Conservation (phyloP, 83 land plant species). For the Larix sibirica region DNA sequence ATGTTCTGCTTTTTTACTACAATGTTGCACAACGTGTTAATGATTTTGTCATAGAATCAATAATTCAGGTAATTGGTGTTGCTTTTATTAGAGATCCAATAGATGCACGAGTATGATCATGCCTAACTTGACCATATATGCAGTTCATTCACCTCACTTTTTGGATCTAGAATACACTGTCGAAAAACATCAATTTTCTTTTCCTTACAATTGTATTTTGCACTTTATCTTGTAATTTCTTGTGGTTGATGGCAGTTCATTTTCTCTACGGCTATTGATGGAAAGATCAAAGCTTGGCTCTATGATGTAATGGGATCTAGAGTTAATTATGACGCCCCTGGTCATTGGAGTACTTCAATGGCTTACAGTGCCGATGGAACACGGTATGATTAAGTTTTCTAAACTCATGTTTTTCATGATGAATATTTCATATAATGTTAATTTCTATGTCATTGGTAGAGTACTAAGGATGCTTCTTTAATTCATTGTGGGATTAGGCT, state of each 20-base stretch:
- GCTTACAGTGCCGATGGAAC: conserved; percentile 94
- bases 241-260: conserved; percentile 57
- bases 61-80: too few relatives aligned
- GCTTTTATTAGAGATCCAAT: conserved; percentile 46
- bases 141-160: too few relatives aligned
- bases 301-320: conserved; percentile 83
- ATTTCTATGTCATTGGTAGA: neutral
- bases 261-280: conserved; percentile 90
- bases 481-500: conserved; percentile 48
- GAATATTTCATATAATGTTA: neutral
- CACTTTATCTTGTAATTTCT: neutral
- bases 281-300: conserved; percentile 93
- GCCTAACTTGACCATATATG: too few relatives aligned
- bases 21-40: too few relatives aligned
- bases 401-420: neutral
- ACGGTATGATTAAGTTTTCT: conserved; percentile 34
- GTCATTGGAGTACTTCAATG: conserved; percentile 89
- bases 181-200: too few relatives aligned
- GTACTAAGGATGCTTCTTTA: neutral
- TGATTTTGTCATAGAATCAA: too few relatives aligned
- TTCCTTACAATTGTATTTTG: too few relatives aligned
- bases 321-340: conserved; percentile 95
- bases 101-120: too few relatives aligned
- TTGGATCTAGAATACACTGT: too few relatives aligned
- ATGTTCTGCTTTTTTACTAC: too few relatives aligned